A percentile compares a stretch with the other conserved stretches of the same genome.
Evolutionary conservation across 2,329 filamentous ascomycete species (phyloP).

Genomic region (Nectriaceae sp.): DNA sequence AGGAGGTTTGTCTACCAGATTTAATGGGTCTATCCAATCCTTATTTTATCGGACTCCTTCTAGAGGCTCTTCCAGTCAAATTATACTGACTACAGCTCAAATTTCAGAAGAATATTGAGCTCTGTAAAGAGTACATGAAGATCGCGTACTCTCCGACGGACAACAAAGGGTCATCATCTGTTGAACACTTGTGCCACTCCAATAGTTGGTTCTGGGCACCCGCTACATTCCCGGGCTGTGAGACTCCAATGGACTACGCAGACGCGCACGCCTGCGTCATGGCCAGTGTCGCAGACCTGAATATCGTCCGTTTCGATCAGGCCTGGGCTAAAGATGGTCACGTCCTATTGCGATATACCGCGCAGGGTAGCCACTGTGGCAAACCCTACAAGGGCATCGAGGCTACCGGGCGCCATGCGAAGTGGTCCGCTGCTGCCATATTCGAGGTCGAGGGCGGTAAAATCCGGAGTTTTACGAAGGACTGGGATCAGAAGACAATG

Average conservation of each 20-base stretch:
- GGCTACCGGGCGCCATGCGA: constrained; percentile 18
- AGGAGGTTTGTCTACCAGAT: background rate
- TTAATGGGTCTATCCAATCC: background rate
- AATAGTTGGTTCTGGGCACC: constrained; percentile 21
- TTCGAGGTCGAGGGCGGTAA: constrained; percentile 24
- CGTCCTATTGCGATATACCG: constrained; percentile 25
- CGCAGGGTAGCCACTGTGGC: constrained; percentile 23
- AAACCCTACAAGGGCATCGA: constrained; percentile 25
- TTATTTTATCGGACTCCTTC: background rate
- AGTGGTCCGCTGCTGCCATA: constrained; percentile 21
- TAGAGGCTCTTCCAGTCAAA: background rate
- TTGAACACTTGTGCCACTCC: constrained; percentile 13
- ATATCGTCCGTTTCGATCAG: constrained; percentile 24
- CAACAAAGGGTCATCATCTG: constrained; percentile 15
- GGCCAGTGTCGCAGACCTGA: constrained; percentile 21
- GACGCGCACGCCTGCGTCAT: constrained; percentile 24
- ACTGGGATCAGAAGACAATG: constrained; percentile 18
- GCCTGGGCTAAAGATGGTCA: constrained; percentile 25
- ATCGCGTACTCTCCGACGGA: constrained; percentile 17
- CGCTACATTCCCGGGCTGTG: constrained; percentile 17
- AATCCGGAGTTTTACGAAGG: constrained; percentile 17
- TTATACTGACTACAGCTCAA: background rate
- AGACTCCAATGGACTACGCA: constrained; percentile 24
- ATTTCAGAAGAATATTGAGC: constrained; percentile 4
- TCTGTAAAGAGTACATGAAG: constrained; percentile 18